Base-by-base conservation (phyloP, 805 yeast species). In the Wickerhamiella sergipiensis region DNA sequence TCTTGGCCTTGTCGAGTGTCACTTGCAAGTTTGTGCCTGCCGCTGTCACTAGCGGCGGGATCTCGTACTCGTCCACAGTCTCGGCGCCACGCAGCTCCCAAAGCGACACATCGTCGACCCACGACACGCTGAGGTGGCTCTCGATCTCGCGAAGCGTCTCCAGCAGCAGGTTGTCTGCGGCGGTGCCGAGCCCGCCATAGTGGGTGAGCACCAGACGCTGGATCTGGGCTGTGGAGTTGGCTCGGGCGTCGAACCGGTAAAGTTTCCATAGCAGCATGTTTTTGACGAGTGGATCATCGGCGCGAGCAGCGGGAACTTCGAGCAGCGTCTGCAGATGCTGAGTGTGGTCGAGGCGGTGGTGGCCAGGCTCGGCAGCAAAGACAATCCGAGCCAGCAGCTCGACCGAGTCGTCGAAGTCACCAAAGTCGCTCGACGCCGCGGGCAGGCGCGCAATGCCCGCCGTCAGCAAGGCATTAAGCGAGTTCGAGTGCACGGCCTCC, bases 261-360 rank as follows among this genome's bases (percentile, higher is more conserved):
- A 88, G 65, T 23, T 66, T 63, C 55, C 68, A 71, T 1, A 85
- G 59, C 22, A 78, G 55, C 1, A 80, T n/a, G 17, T 36, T 43
- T 66, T 0, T 80, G 69, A 45, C 72, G 65, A 52, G 68, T 18
- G 19, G 7, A 6, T 36, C 9, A 33, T 44, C 75, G 7, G 50
- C 47, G 10, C 51, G 47, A 9, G 31, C 17, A 12, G 15, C 21
- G 21, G 49, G 46, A 26, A 18, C 23, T 43, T 79, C 66, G 0
- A 83, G 56, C 38, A 83, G 68, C 9, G 84, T 71, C 59, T 85
- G 95, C 10, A 87, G 64, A 45, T 79, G 68, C 57, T 74, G 81
- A 18, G 70, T 72, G 56, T 64, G 70, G 24, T 62, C 63, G 74
- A 65, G 18, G 57, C 59, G 24, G 62, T 64, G 18, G 10, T 29